Evolutionary conservation across 345 rosid species (phyloP).

Genomic region (Arabidopsis arenosa): DNA sequence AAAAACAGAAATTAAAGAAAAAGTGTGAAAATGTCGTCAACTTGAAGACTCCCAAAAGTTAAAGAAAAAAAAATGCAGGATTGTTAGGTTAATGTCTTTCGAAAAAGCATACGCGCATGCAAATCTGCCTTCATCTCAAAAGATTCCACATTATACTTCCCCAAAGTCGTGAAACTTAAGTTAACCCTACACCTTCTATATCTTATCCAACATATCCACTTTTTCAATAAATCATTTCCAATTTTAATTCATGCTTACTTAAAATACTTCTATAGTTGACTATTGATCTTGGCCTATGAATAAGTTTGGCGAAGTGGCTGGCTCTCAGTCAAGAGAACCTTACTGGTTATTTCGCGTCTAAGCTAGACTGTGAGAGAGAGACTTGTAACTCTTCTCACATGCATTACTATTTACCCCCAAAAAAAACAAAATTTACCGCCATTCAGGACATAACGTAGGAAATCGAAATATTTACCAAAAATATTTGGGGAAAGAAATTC

Average conservation of each 20-base stretch:
- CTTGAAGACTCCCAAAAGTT: constrained; percentile 37
- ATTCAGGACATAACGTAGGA: no score
- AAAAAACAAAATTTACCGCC: background rate
- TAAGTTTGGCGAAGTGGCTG: constrained; percentile 21
- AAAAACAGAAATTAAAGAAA: constrained; percentile 15
- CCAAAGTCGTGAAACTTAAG: constrained; percentile 44
- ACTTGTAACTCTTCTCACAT: background rate
- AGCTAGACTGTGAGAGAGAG: background rate
- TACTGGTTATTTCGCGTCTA: background rate
- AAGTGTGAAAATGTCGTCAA: constrained; percentile 33
- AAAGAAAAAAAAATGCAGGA: constrained; percentile 19
- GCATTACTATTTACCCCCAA: background rate
- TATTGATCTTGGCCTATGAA: constrained; percentile 16
- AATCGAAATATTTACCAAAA: no score
- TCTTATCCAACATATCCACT: constrained; percentile 25
- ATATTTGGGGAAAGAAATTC: no score
- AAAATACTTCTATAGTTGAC: constrained; percentile 1
- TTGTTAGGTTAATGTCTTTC: constrained; percentile 31
- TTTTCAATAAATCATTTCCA: background rate
- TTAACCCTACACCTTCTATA: constrained; percentile 34
- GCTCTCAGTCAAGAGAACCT: background rate
- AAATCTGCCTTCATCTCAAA: constrained; percentile 33
- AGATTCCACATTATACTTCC: constrained; percentile 42
- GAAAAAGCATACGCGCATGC: constrained; percentile 51
- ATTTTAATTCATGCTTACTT: background rate